Percentiles rank a stretch among this genome's conserved stretches.
These are phyloP conservation scores for Diplodia intermedia DNA, from an alignment of 2,329 filamentous ascomycete species.

Conservation along the genomic window DNA sequence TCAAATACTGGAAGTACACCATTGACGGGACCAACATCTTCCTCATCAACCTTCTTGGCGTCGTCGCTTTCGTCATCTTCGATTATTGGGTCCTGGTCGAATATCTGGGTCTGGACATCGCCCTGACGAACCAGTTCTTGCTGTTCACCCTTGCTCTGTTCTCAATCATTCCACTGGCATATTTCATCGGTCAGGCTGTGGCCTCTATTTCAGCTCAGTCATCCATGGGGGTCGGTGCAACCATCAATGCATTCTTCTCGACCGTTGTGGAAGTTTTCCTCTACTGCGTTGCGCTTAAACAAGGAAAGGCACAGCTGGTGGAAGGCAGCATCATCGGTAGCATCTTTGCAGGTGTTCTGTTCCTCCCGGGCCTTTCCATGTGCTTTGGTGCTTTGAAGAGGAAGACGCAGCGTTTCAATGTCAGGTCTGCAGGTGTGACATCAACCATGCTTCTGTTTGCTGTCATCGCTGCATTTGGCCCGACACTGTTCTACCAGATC, in stretches of 20 bases:
- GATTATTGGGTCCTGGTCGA: constrained; percentile 84
- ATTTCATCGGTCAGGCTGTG: constrained; percentile 98
- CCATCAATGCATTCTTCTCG: constrained; percentile 97
- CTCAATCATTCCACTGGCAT: constrained; percentile 94
- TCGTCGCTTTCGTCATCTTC: constrained; percentile 93
- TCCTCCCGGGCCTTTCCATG: constrained; percentile 95
- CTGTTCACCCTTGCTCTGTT: constrained; percentile 83
- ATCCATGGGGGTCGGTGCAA: constrained; percentile 96
- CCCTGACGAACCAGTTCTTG: constrained; percentile 82
- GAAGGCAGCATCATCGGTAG: constrained; percentile 98
- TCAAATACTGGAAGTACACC: constrained; percentile 99
- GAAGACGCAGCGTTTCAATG: constrained; percentile 98
- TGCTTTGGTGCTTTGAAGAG: constrained; percentile 97
- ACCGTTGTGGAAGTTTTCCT: constrained; percentile 97
- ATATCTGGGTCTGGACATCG: constrained; percentile 71
- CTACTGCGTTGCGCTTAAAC: constrained; percentile 90
- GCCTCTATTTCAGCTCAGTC: constrained; percentile 98
- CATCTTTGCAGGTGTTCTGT: constrained; percentile 95
- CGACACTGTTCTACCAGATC: constrained; percentile 97
- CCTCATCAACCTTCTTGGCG: constrained; percentile 91
- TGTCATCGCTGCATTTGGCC: constrained; percentile 92
- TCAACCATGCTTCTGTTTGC: constrained; percentile 98
- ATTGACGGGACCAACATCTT: constrained; percentile 99
- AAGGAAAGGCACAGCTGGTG: constrained; percentile 91
- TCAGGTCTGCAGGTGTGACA: constrained; percentile 92